A percentile compares a stretch with the other conserved stretches of the same genome.
Conservation (phyloP, 768 basidiomycete genomes). For the Mycena vitilis region DNA sequence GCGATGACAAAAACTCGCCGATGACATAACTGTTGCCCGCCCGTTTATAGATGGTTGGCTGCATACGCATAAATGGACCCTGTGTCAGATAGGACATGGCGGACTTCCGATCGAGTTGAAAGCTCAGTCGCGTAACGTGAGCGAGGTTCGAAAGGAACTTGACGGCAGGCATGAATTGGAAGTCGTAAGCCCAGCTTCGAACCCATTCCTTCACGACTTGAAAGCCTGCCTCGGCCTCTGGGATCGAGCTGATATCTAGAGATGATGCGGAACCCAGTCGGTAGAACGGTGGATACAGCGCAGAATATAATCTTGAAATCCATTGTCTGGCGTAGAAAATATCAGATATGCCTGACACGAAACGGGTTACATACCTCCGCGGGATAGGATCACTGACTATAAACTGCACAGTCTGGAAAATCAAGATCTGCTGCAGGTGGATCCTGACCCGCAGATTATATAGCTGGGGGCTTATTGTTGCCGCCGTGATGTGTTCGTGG, state of each 20-base stretch:
- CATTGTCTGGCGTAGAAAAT: constrained; percentile 50
- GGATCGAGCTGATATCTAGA: constrained; percentile 51
- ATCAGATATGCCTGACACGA: not conserved
- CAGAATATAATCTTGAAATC: constrained; percentile 60
- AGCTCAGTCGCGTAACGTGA: constrained; percentile 50
- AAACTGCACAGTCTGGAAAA: constrained; percentile 50
- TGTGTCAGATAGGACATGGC: constrained; percentile 50
- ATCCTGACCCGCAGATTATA: constrained; percentile 57
- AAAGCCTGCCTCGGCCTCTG: constrained; percentile 51
- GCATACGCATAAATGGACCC: constrained; percentile 42
- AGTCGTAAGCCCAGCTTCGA: constrained; percentile 50
- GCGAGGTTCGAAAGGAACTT: constrained; percentile 55
- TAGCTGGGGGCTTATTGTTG: constrained; percentile 39
- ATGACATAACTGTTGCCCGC: constrained; percentile 39
- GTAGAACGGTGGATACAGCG: constrained; percentile 59
- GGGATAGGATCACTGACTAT: constrained; percentile 30
- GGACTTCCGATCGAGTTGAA: constrained; percentile 50
- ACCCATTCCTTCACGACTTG: constrained; percentile 60
- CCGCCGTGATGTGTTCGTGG: constrained; percentile 48
- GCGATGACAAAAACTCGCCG: constrained; percentile 44
- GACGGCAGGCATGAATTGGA: constrained; percentile 40
- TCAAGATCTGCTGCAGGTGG: constrained; percentile 62
- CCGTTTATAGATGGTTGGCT: constrained; percentile 35
- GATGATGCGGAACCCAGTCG: constrained; percentile 56
- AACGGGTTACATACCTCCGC: constrained; percentile 37